Evolutionary conservation across 2,329 filamentous ascomycete species (phyloP).

Genomic region (Dothiorella sarmentorum): DNA sequence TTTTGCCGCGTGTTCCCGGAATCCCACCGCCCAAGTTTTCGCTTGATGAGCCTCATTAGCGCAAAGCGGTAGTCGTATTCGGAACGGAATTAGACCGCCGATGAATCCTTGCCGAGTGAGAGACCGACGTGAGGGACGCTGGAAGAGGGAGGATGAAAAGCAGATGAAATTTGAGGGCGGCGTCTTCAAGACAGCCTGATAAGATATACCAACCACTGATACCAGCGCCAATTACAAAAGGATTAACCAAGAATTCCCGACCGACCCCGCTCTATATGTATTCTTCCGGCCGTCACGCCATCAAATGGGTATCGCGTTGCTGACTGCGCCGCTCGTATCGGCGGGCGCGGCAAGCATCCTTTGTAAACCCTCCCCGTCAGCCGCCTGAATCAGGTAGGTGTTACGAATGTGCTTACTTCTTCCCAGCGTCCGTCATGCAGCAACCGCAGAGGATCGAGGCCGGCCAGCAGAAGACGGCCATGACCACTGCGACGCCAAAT

Average conservation of each 20-base stretch:
- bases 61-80: conserved; percentile 1
- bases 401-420: conserved; percentile 44
- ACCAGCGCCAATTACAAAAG: conserved; percentile 1
- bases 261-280: conserved; percentile 12
- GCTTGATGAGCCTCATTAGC: neutral
- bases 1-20: conserved; percentile 6
- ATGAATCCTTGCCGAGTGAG: neutral
- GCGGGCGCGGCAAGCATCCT: conserved; percentile 53
- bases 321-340: conserved; percentile 50
- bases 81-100: neutral
- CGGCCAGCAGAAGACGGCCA: conserved; percentile 55
- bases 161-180: neutral
- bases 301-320: conserved; percentile 49
- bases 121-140: neutral
- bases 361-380: conserved; percentile 16
- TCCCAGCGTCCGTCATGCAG: conserved; percentile 52
- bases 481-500: conserved; percentile 47
- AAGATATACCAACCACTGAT: conserved; percentile 10
- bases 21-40: neutral
- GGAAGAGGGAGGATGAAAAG: neutral
- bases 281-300: conserved; percentile 11
- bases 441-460: conserved; percentile 56
- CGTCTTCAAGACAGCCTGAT: conserved; percentile 8
- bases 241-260: neutral
- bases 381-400: neutral